Evolutionary conservation across 2,329 filamentous ascomycete genomes (phyloP).

Genomic region (Monilinia fructicola): DNA sequence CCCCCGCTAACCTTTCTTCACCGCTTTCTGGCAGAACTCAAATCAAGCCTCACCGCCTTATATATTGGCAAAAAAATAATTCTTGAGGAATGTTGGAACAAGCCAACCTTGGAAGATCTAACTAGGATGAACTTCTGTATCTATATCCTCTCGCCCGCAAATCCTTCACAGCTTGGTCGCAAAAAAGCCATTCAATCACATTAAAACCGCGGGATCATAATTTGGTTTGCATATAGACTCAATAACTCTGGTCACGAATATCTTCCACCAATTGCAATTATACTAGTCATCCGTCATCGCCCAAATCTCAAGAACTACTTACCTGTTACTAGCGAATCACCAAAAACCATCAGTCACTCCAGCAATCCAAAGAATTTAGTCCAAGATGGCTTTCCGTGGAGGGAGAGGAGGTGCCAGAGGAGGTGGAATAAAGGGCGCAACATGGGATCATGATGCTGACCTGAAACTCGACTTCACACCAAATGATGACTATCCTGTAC

Average conservation of each 20-base stretch:
- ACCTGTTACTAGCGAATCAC: background rate
- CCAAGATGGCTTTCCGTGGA: slow-evolving; percentile 35
- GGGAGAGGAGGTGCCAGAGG: slow-evolving; percentile 32
- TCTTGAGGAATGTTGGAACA: background rate
- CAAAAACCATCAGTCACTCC: background rate
- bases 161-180: background rate
- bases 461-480: slow-evolving; percentile 44
- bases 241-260: background rate
- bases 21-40: background rate
- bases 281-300: background rate
- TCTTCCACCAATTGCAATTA: background rate
- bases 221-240: background rate
- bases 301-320: background rate
- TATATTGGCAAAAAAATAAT: slow-evolving; percentile 4
- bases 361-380: background rate
- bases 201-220: background rate
- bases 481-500: slow-evolving; percentile 49
- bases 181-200: background rate
- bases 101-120: too few species aligned
- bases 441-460: slow-evolving; percentile 38
- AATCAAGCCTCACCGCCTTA: slow-evolving; percentile 4
- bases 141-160: background rate
- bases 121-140: too few species aligned
- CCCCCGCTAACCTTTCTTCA: background rate
- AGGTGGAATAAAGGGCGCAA: slow-evolving; percentile 37